Evolutionary conservation across 208 protist genomes (phyloP).

Genomic region (Leishmania tropica): DNA sequence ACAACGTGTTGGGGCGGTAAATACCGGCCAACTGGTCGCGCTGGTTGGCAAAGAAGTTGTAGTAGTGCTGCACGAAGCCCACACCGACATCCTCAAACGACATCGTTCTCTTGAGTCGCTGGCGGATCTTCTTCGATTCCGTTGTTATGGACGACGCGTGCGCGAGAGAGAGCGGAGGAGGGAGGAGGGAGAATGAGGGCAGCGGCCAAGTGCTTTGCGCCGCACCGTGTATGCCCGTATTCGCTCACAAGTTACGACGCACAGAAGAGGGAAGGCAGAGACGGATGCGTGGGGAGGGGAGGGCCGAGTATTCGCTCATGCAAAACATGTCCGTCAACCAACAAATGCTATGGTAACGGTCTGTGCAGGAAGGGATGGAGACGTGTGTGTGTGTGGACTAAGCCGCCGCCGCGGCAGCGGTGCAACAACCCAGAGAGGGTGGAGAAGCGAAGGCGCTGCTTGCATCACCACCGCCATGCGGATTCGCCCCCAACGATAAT

Average conservation of each 20-base stretch:
- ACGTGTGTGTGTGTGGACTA: not conserved
- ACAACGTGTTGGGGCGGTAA: conserved; percentile 76
- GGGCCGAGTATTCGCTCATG: not conserved
- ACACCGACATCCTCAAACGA: conserved; percentile 75
- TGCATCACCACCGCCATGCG: not conserved
- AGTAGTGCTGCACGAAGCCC: conserved; percentile 86
- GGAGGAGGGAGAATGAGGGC: not conserved
- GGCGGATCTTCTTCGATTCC: not conserved
- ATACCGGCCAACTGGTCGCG: conserved; percentile 70
- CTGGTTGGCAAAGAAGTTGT: conserved; percentile 76
- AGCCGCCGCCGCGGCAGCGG: not conserved
- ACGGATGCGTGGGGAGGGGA: not conserved
- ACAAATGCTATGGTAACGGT: no score
- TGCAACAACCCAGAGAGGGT: not conserved
- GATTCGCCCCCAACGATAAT: not conserved
- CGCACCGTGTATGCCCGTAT: not conserved
- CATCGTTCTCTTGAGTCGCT: conserved; percentile 30
- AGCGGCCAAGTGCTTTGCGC: not conserved
- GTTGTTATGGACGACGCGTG: not conserved
- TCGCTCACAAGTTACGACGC: not conserved
- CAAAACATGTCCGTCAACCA: not conserved
- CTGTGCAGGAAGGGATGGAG: not conserved
- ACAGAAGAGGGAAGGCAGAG: not conserved
- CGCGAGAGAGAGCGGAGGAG: not conserved
- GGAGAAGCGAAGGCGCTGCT: not conserved